Base-by-base conservation (phyloP, 352 stramenopile species). In the Elongisporangium prolatum region DNA sequence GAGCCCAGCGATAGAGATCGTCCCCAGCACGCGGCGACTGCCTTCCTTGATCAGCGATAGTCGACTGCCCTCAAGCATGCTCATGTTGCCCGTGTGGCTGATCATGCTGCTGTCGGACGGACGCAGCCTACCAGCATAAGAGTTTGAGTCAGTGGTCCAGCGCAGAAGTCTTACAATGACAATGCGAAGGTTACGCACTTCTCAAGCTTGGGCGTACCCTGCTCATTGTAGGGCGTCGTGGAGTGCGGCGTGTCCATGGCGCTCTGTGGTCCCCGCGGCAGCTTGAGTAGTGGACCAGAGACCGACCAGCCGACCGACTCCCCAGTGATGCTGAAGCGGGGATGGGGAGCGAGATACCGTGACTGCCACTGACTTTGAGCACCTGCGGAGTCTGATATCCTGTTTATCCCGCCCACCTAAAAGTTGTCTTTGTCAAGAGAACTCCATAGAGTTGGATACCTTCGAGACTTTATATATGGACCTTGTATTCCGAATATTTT, bases 1-100 rank as follows among this genome's bases (percentile, higher is more conserved):
- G 24, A 86, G 58, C 17, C 74, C 76, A 28, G 79, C 67, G 53
- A 86, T 76, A 22, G 76, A 80, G 57, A 82, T 67, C 60, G 75
- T 77, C 61, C 71, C 80, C 37, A 86, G 70, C 62, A 84, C 74
- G 51, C 76, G 76, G 22, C 63, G 74, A 48, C 56, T 57, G 21
- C 70, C 71, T 61, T 78, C 71, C 61, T 80, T 83, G 40, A 75
- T 72, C 8, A 65, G 59, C 54, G 72, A 61, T 25, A 78, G 51
- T 52, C 68, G 59, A n/a, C 62, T 67, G 59, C 68, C 50, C 51
- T 80, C 70, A 21, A 68, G 61, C 9, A 61, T 56, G 60, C 69
- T 81, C 48, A 56, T 48, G 3, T 28, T 63, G 48, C 48, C 63
- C 38, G 60, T 66, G 44, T 52, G 59, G 18, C 54, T 69, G 48